Conservation (phyloP, 805 yeast species). For the Saccharomyces kudriavzevii region DNA sequence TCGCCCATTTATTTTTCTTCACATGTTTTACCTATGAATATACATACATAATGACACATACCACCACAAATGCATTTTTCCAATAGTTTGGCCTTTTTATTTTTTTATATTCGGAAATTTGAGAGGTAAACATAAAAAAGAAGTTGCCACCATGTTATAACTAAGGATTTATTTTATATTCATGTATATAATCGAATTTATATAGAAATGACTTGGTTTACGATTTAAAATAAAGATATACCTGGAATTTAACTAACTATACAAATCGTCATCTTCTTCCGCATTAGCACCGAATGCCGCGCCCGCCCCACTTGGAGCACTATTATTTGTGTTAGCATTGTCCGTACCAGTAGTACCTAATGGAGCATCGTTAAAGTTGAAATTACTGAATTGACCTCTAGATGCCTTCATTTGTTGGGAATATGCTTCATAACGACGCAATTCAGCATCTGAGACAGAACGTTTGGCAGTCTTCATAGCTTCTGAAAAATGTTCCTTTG, state of each 20-base stretch:
- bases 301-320: constrained; percentile 29
- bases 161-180: not conserved
- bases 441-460: constrained; percentile 92
- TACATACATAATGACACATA: constrained; percentile 1
- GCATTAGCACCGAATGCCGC: constrained; percentile 39
- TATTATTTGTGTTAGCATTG: constrained; percentile 28
- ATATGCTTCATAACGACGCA: constrained; percentile 97
- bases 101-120: not conserved
- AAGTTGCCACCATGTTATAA: too few relatives aligned
- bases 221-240: not conserved
- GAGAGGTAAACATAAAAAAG: constrained; percentile 1
- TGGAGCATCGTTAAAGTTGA: constrained; percentile 64
- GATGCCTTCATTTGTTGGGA: constrained; percentile 94
- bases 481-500: constrained; percentile 91
- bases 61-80: not conserved
- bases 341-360: constrained; percentile 34
- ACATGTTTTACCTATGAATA: not conserved
- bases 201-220: not conserved
- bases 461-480: constrained; percentile 99
- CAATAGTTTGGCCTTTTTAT: not conserved
- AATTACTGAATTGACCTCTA: constrained; percentile 88
- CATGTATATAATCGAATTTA: not conserved
- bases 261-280: constrained; percentile 61
- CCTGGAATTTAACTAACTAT: constrained; percentile 31
- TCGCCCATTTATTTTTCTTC: not conserved